phyloP scores from a whole-genome alignment of 2,329 filamentous ascomycete species.

The Aureobasidium mangrovei region DNA sequence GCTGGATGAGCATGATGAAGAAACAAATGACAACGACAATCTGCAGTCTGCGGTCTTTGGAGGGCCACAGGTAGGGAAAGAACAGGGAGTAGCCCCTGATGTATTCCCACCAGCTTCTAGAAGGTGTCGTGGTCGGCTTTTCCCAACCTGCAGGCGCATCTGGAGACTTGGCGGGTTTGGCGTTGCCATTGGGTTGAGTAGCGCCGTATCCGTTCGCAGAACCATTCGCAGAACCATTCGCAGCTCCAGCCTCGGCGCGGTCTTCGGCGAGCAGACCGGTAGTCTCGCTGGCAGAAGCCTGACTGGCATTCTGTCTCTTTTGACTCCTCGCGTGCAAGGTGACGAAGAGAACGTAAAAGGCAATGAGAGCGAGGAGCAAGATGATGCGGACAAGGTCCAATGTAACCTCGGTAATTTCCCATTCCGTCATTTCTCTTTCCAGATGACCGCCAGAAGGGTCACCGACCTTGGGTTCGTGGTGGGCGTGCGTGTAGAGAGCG shows the following conservation, averaged over 20 bases:
- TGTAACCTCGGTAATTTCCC: conserved; percentile 57
- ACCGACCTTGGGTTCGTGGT: conserved; percentile 53
- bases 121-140: conserved; percentile 74
- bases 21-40: conserved; percentile 76
- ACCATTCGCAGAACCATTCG: conserved; percentile 38
- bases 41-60: conserved; percentile 66
- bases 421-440: conserved; percentile 39
- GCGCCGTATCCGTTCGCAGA: conserved; percentile 44
- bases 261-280: conserved; percentile 53
- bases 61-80: conserved; percentile 94
- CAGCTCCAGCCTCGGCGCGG: conserved; percentile 34
- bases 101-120: conserved; percentile 94
- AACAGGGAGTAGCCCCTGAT: conserved; percentile 85
- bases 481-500: conserved; percentile 57
- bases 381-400: conserved; percentile 61
- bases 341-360: conserved; percentile 51
- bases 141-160: conserved; percentile 65
- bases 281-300: conserved; percentile 46
- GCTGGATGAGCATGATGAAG: conserved; percentile 66
- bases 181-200: conserved; percentile 37
- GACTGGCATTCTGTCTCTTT: conserved; percentile 31
- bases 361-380: conserved; percentile 50
- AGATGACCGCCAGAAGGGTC: conserved; percentile 30
- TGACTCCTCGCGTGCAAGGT: conserved; percentile 32
- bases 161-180: conserved; percentile 24